Base-by-base conservation (phyloP, 202 grass and related monocot species). In the Panicum hallii region DNA sequence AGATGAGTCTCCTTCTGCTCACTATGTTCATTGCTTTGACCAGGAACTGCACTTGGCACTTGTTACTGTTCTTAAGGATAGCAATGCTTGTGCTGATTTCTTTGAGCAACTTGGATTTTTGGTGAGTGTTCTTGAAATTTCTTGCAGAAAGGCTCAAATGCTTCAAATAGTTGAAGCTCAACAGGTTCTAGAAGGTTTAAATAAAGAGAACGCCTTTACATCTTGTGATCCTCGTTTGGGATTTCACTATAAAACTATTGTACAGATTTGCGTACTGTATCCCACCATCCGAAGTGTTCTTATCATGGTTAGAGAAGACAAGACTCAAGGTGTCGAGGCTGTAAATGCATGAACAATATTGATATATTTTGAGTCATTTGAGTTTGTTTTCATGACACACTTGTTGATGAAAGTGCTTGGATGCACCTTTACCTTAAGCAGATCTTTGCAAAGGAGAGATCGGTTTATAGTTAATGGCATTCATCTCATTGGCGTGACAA, bases 341-440 rank as follows among this genome's bases (percentile, higher is more conserved):
- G 11, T 42, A 23, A 22, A 4, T 14, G 40, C 52, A 60, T 52
- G 6, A 81, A 38, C 10, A 2, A 46, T 71, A 16, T 6, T 30
- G 38, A 7, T 17, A 36, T 20, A 11, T 13, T 50, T 79, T 20
- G 6, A 49, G 42, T 81, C 79, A 70, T 81, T 70, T 70, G 64
- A 81, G 52, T 70, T 81, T 81, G 50, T 70, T 70, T 81, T 81
- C 79, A 28, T 81, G 38, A 15, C 9, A 44, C 36, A 70, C n/a
- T 5, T 81, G 22, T 45, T 70, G 65, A 0, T 20, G 16, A 11
- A 70, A 1, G 17, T 79, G 20, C 49, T 79, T 12, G 61, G 61
- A n/a, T 3, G 0, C 16, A 52, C 45, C 9, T 4, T 9, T 66
- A 5, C 0, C 58, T 22, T 52, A 48, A 34, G 5, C 23, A 49